These are phyloP conservation scores for Populus hybrid DNA, from an alignment of 441 rosid species.

Conservation along the genomic window DNA sequence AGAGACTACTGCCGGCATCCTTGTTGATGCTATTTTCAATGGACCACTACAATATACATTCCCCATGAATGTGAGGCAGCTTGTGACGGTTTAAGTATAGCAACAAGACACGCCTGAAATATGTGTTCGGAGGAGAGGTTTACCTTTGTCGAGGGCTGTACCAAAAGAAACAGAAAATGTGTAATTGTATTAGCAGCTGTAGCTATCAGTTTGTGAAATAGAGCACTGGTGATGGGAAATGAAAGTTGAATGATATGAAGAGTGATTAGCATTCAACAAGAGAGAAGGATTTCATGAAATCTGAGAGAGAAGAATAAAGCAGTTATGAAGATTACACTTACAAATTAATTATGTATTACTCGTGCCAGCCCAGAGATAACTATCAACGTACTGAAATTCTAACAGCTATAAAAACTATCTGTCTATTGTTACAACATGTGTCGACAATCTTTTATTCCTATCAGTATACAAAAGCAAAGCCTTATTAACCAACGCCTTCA, in stretches of 20 bases:
- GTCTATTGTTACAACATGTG: too few relatives aligned
- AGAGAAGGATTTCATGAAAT: neutral
- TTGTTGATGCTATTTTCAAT: conserved; percentile 39
- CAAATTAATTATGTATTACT: too few relatives aligned
- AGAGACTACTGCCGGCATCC: conserved; percentile 28
- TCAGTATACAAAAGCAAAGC: too few relatives aligned
- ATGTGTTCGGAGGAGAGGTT: too few relatives aligned
- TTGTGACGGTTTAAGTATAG: conserved; percentile 20
- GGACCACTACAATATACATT: conserved; percentile 29
- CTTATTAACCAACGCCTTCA: too few relatives aligned
- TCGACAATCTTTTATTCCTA: too few relatives aligned
- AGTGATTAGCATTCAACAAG: neutral
- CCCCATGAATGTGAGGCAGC: conserved; percentile 40
- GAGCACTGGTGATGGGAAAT: neutral
- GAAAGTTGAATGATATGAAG: neutral
- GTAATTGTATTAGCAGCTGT: neutral
- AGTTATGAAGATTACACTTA: neutral
- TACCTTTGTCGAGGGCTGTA: neutral
- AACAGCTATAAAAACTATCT: too few relatives aligned
- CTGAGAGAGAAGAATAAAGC: neutral
- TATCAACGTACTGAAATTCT: too few relatives aligned
- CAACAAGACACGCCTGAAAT: too few relatives aligned
- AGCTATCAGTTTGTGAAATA: neutral
- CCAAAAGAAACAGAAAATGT: neutral
- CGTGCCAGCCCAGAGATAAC: too few relatives aligned